Evolutionary conservation across 306 rosid genomes (phyloP).

Genomic region (Prunus davidiana): DNA sequence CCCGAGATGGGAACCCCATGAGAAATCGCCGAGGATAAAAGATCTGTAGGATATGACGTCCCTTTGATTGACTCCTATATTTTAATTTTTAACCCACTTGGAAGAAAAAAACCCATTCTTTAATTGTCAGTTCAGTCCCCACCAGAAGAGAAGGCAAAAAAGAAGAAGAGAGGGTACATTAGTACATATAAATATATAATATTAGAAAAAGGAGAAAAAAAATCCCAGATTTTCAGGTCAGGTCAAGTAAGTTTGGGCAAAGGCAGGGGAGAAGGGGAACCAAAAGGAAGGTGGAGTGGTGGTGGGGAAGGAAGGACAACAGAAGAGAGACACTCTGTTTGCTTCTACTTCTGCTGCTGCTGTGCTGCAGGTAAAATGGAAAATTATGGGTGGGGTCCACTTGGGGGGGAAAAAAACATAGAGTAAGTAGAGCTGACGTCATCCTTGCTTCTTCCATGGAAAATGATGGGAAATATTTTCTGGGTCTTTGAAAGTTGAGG

Average conservation of each 20-base stretch:
- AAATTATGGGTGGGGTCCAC: slow-evolving; percentile 23
- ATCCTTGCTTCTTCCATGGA: slow-evolving; percentile 5
- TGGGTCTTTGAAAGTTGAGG: slow-evolving; percentile 33
- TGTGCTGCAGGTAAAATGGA: slow-evolving; percentile 21
- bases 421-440: slow-evolving; percentile 13
- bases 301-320: slow-evolving; percentile 2
- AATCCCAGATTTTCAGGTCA: slow-evolving; percentile 82
- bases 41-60: slow-evolving; percentile 68
- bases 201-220: slow-evolving; percentile 8
- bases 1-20: slow-evolving; percentile 55
- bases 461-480: slow-evolving; percentile 27
- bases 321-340: too few species aligned
- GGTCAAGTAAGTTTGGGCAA: slow-evolving; percentile 23
- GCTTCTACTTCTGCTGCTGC: too few species aligned
- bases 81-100: slow-evolving; percentile 36
- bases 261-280: slow-evolving; percentile 28
- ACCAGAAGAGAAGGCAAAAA: slow-evolving; percentile 13
- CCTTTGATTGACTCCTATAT: slow-evolving; percentile 37
- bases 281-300: slow-evolving; percentile 19
- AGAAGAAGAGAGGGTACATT: background rate
- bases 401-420: background rate
- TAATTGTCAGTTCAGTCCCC: slow-evolving; percentile 9
- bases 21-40: slow-evolving; percentile 66
- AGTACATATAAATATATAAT: background rate
- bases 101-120: slow-evolving; percentile 16